Evolutionary conservation across 805 yeast species (phyloP).

Genomic region (Blastobotrys peoriensis): DNA sequence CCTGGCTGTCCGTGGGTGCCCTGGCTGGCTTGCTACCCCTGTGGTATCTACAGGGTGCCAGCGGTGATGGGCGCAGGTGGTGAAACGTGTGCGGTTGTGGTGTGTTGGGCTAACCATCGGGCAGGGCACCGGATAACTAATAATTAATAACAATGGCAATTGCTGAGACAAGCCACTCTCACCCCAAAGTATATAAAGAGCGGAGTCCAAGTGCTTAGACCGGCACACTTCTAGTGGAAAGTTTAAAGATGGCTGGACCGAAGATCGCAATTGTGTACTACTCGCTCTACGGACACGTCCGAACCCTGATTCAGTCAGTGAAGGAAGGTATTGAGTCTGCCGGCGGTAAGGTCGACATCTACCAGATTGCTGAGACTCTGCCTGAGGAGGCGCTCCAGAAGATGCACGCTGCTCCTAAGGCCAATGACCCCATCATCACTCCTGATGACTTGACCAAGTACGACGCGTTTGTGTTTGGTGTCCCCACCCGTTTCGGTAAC

Average conservation of each 20-base stretch:
- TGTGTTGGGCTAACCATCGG: no score
- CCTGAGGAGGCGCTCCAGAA: constrained; percentile 49
- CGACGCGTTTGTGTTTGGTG: constrained; percentile 71
- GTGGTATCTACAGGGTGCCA: no score
- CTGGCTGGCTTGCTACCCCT: no score
- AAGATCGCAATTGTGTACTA: constrained; percentile 73
- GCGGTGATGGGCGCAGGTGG: no score
- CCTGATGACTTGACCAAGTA: constrained; percentile 46
- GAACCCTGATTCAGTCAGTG: constrained; percentile 60
- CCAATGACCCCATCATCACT: constrained; percentile 49
- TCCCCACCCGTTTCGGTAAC: constrained; percentile 76
- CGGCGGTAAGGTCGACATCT: constrained; percentile 65
- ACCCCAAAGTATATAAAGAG: no score
- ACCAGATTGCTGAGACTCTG: constrained; percentile 77
- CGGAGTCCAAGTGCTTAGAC: no score
- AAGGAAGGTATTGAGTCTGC: constrained; percentile 62
- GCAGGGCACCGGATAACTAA: no score
- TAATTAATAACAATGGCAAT: no score
- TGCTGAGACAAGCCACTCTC: no score
- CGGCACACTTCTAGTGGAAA: no score
- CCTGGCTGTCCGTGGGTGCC: no score
- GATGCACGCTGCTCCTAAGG: constrained; percentile 56
- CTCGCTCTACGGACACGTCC: constrained; percentile 76
- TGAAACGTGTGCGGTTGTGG: no score
- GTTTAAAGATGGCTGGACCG: constrained; percentile 20